These are phyloP conservation scores for Leishmania major DNA, from an alignment of 208 protist genomes.

Conservation along the genomic window DNA sequence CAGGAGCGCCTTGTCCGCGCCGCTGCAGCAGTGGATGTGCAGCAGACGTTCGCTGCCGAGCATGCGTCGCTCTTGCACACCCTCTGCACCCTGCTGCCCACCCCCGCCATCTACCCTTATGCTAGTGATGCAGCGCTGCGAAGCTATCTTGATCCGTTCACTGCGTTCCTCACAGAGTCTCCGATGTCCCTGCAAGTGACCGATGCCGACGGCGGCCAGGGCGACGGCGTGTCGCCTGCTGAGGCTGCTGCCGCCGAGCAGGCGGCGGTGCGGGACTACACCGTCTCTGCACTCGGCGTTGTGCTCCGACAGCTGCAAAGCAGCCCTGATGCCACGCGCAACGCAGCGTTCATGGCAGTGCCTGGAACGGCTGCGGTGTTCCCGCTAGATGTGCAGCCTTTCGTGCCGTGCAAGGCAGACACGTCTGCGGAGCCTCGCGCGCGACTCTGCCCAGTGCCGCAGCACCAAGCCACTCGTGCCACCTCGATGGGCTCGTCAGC, in stretches of 20 bases:
- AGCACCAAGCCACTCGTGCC: not conserved
- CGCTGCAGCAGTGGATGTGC: constrained; percentile 22
- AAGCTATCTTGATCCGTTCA: constrained; percentile 47
- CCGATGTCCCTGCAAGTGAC: not conserved
- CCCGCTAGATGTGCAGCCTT: constrained; percentile 43
- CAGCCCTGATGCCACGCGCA: constrained; percentile 73
- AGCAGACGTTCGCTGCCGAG: constrained; percentile 43
- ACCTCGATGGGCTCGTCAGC: not conserved
- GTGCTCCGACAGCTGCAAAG: constrained; percentile 79
- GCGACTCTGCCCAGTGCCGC: constrained; percentile 8
- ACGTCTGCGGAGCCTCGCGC: not conserved
- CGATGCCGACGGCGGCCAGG: not conserved
- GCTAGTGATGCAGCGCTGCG: constrained; percentile 66
- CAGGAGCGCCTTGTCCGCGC: constrained; percentile 43
- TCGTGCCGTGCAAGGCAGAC: constrained; percentile 3
- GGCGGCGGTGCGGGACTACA: constrained; percentile 27
- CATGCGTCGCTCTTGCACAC: constrained; percentile 81
- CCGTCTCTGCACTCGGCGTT: constrained; percentile 52
- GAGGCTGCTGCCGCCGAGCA: constrained; percentile 29
- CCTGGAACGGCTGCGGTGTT: constrained; percentile 54
- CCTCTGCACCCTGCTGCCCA: constrained; percentile 50
- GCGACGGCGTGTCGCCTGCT: not conserved
- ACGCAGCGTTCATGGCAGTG: constrained; percentile 67
- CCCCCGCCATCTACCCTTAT: constrained; percentile 82
- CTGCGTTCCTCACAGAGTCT: constrained; percentile 49